Base-by-base conservation (phyloP, 129 eudicot genomes). In the Calendula officinalis region DNA sequence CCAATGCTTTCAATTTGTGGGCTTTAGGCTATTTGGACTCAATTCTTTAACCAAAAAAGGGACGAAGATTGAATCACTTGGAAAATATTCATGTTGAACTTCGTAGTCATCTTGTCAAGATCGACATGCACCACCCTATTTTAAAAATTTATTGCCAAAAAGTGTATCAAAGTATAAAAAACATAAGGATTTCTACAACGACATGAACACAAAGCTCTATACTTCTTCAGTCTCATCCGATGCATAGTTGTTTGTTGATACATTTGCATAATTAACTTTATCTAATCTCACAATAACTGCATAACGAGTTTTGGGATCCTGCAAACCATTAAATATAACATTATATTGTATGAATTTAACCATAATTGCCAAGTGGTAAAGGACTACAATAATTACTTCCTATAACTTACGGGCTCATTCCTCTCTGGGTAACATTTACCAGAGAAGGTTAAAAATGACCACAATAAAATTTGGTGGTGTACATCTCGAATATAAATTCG, bases 251-350 rank as follows among this genome's bases (percentile, higher is more conserved):
- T 83, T 83, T 57, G 89, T 83, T 0, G 88, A 83, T 58, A 83
- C 75, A 43, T 79, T 83, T 4, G 88, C 84, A 6, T 75, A 83
- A 56, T 83, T 83, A 35, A 75, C 82, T 68, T 83, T 83, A 82
- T 75, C 79, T 67, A 83, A 83, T 61, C 88, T 70, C 36, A 83
- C 84, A 30, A 82, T 84, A n/a, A 82, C 88, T 1, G 88, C 84
- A 40, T 77, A 70, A 2, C 81, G 75, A 3, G 79, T 76, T 34
- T 52, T 72, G 0, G 86, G 82, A 56, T 81, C 86, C 86, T 81
- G 74, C 34, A 48, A 3, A 5, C 40, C 16, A 14, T 16, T 5
- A 14, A 7, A 6, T 13, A 3, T 16, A 16, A 11, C 5, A 12
- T 45, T 12, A 12, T 10, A 10, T 45, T 45, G n/a, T 9, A 7